These are phyloP conservation scores for Macrocystidia cucumis DNA, from an alignment of 1,284 basidiomycete genomes.

Conservation along the genomic window DNA sequence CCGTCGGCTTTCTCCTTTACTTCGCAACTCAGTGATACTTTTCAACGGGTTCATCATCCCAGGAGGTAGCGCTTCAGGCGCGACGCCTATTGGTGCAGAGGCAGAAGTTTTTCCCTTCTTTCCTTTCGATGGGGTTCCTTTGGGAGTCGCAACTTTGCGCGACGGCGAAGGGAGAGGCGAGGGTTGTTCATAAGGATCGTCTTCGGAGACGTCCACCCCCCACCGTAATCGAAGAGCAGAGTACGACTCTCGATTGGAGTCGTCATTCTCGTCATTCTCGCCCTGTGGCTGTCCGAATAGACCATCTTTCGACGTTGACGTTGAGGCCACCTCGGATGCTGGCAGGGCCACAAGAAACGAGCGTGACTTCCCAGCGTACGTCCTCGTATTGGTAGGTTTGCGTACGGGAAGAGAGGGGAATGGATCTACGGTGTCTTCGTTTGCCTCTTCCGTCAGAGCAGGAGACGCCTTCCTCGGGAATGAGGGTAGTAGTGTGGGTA, in stretches of 20 bases:
- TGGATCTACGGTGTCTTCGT: slow-evolving; percentile 9
- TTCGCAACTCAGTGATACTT: slow-evolving; percentile 71
- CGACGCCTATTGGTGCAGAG: slow-evolving; percentile 12
- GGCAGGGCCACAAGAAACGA: slow-evolving; percentile 65
- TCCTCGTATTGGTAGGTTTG: slow-evolving; percentile 36
- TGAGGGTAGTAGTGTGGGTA: slow-evolving; percentile 22
- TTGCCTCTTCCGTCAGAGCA: slow-evolving; percentile 10
- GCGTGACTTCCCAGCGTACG: slow-evolving; percentile 68
- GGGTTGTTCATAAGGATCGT: slow-evolving; percentile 40
- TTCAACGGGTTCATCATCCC: slow-evolving; percentile 70
- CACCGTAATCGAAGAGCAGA: slow-evolving; percentile 57
- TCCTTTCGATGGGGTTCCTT: slow-evolving; percentile 14
- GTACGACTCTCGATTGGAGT: slow-evolving; percentile 60
- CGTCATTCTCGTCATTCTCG: slow-evolving; percentile 40
- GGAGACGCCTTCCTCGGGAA: slow-evolving; percentile 13
- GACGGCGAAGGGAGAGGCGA: slow-evolving; percentile 18
- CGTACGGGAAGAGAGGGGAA: slow-evolving; percentile 10
- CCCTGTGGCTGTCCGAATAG: slow-evolving; percentile 2
- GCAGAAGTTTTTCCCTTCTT: slow-evolving; percentile 24
- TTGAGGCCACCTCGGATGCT: slow-evolving; percentile 12
- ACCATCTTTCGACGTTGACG: slow-evolving; percentile 4
- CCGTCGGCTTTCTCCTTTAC: slow-evolving; percentile 69
- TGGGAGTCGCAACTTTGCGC: slow-evolving; percentile 11
- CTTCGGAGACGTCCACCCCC: slow-evolving; percentile 71
- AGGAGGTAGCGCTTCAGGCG: slow-evolving; percentile 23